Base-by-base conservation (phyloP, 768 basidiomycete genomes). In the Mrakia hoshinonis region DNA sequence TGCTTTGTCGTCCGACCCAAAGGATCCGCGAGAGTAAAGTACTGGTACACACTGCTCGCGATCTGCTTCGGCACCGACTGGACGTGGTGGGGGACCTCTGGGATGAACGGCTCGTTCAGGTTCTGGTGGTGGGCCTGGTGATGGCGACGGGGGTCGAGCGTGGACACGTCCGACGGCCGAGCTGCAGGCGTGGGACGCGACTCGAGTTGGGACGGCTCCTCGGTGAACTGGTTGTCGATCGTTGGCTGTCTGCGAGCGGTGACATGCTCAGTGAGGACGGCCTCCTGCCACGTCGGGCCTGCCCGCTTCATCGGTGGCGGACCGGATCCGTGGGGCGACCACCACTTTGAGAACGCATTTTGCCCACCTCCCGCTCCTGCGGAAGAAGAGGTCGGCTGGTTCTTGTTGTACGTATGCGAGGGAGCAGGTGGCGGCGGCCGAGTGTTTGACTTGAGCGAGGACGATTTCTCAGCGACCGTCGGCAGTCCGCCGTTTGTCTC, bases 101-200 rank as follows among this genome's bases (percentile, higher is more conserved):
- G 69, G 51, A 70, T 70, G 69, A 49, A 70, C 2, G 69, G 69
- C 48, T 70, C 58, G 22, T 70, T 70, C 18, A 64, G 47, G n/a
- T 70, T 38, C 18, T 70, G 69, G 18, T 70, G 39, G 12, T 48
- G 60, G 5, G 38, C 5, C n/a, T 29, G 26, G 36, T 62, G 69
- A 18, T 26, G 20, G 46, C 49, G 60, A 61, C 55, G 60, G 20
- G 36, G 69, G 29, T 70, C n/a, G 26, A 62, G 47, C 9, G 69
- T 61, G 22, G 62, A 70, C 15, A 36, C 26, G 12, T n/a, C 51
- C 1, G 39, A 46, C 3, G 52, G n/a, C 3, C 26, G 24, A 2
- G 43, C 31, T 13, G 18, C 34, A 24, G 48, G 20, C 24, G 62
- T 51, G 11, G 36, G 20, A 11, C 13, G 48, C 20, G 39, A 7